Evolutionary conservation across 768 basidiomycete species (phyloP).

Genomic region (Rhizopogon vesiculosus): DNA sequence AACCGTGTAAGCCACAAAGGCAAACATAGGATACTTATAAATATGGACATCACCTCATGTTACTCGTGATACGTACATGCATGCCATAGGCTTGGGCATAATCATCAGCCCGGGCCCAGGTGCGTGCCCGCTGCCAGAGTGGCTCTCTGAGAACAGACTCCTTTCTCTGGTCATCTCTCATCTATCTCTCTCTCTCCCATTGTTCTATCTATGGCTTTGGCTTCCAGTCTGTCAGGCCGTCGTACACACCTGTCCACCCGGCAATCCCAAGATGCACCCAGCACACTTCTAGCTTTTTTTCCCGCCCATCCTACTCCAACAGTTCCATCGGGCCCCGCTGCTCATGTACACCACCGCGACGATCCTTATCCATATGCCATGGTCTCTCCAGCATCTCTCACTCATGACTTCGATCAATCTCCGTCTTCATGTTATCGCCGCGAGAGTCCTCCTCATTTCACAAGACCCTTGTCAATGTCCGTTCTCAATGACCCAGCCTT

Average conservation of each 20-base stretch:
- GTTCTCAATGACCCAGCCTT: constrained; percentile 53
- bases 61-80: background rate
- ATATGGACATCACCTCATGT: background rate
- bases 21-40: background rate
- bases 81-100: background rate
- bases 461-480: constrained; percentile 18
- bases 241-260: background rate
- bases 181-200: background rate
- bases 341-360: background rate
- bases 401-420: constrained; percentile 3
- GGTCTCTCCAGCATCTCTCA: constrained; percentile 2
- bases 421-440: background rate
- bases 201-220: constrained; percentile 13
- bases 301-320: background rate
- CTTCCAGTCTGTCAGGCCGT: background rate
- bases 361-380: constrained; percentile 3
- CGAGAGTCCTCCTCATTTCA: constrained; percentile 5
- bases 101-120: too few species aligned
- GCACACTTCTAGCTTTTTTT: constrained; percentile 1
- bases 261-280: background rate
- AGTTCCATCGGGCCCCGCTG: constrained; percentile 1
- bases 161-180: constrained; percentile 1
- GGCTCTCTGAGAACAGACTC: background rate
- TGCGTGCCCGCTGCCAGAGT: background rate
- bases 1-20: background rate